Base-by-base conservation (phyloP, 169 alveolate species). In the Cryptosporidium bovis region DNA sequence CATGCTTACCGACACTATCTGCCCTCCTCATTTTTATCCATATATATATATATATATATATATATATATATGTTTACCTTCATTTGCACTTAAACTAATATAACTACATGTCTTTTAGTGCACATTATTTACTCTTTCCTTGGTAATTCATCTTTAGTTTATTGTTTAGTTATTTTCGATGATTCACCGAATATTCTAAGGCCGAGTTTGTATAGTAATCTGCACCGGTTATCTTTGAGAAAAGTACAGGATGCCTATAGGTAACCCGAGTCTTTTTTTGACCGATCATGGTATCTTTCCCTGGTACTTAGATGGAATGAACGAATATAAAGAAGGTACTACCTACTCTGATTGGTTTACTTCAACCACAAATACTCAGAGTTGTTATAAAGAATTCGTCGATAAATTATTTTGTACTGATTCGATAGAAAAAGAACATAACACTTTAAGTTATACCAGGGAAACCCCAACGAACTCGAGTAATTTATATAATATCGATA, bases 231-330 rank as follows among this genome's bases (percentile, higher is more conserved):
- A 6, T 8, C 1, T 40, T 8, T 40, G 44, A 20, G 27, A 20
- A 44, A 66, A 34, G 1, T 15, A 27, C 1, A 66, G 44, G 7
- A 66, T 66, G 64, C 20, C n/a, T 66, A 40, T 60, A 27, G 48
- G 18, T 58, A 24, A 16, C 50, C 1, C 31, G 12, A 66, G 64
- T 8, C 64, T 77, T 18, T 77, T 77, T 62, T 16, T 77, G 16
- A 77, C 87, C 5, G 48, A 56, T 8, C 34, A 16, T 0, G 87
- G 87, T 5, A 40, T 77, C 20, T 77, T 58, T 31, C 87, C 87
- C 3, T 77, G 87, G 87, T 77, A 77, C 36, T 48, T 44, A 16
- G 65, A 56, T 15, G 60, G 46, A 15, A 77, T 77, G 87, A 62
- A 62, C 20, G 87, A 77, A 40, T 56, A 44, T 34, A 31, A 10